Evolutionary conservation across 2,329 filamentous ascomycete species (phyloP).

Genomic region (Davidsoniella virescens): DNA sequence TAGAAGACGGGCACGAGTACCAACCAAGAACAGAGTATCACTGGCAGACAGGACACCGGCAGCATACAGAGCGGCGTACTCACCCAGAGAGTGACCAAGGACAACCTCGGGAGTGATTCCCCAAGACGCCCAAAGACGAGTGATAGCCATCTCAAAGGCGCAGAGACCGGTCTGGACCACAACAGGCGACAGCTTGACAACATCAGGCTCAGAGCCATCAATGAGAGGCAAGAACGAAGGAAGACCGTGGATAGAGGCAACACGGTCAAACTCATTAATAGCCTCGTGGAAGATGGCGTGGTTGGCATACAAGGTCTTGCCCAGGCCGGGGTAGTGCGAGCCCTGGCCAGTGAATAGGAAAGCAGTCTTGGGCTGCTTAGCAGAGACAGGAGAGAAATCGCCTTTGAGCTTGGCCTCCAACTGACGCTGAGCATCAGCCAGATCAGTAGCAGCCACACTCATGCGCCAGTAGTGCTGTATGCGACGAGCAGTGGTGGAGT

Average conservation of each 20-base stretch:
- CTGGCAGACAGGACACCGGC: conserved; percentile 54
- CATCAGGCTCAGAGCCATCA: conserved; percentile 26
- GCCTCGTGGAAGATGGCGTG: conserved; percentile 32
- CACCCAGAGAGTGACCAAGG: conserved; percentile 49
- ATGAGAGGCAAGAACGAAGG: conserved; percentile 38
- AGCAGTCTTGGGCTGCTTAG: conserved; percentile 25
- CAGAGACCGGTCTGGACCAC: conserved; percentile 37
- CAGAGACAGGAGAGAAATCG: conserved; percentile 34
- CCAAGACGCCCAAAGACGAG: conserved; percentile 39
- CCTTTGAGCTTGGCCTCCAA: conserved; percentile 39
- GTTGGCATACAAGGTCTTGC: conserved; percentile 32
- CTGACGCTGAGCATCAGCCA: conserved; percentile 27
- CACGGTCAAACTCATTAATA: conserved; percentile 39
- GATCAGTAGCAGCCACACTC: conserved; percentile 27
- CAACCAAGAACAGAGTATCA: conserved; percentile 58
- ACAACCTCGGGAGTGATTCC: conserved; percentile 38
- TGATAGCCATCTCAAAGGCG: conserved; percentile 41
- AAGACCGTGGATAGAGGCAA: conserved; percentile 33
- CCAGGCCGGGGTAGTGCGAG: conserved; percentile 34
- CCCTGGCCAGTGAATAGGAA: conserved; percentile 43
- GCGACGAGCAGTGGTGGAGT: conserved; percentile 50
- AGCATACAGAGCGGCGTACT: conserved; percentile 56
- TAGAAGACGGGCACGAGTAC: conserved; percentile 47
- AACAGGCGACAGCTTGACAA: conserved; percentile 31
- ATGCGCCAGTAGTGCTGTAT: conserved; percentile 44